Percentiles rank a stretch among this genome's conserved stretches.
Conservation (phyloP, 441 rosid genomes). For the Theobroma grandiflorum region DNA sequence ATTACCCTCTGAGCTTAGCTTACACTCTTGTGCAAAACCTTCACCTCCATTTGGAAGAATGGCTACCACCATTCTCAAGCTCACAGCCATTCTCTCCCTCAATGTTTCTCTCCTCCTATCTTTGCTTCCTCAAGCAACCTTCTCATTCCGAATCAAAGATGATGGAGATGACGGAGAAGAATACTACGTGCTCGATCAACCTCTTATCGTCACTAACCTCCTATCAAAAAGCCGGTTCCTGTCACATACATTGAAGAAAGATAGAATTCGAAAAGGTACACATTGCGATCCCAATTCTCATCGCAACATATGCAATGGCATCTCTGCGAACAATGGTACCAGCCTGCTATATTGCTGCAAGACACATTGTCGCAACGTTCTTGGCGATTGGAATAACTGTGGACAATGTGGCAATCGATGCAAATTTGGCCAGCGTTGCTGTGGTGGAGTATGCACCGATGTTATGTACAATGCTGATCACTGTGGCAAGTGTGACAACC, state of each 20-base stretch:
- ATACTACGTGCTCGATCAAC: constrained; percentile 60
- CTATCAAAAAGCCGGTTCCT: constrained; percentile 58
- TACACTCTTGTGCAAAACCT: constrained; percentile 28
- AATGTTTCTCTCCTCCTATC: constrained; percentile 37
- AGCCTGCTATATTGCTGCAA: constrained; percentile 72
- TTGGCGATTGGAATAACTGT: constrained; percentile 71
- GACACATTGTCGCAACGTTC: constrained; percentile 71
- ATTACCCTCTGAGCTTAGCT: constrained; percentile 26
- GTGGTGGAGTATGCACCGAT: constrained; percentile 56
- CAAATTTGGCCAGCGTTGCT: constrained; percentile 62
- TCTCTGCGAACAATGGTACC: constrained; percentile 68
- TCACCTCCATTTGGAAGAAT: constrained; percentile 25
- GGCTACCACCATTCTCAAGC: constrained; percentile 29
- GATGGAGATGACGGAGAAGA: constrained; percentile 43
- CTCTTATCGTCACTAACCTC: constrained; percentile 21
- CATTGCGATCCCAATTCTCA: constrained; percentile 38
- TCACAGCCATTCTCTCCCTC: constrained; percentile 34
- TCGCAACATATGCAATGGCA: constrained; percentile 65
- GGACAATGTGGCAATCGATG: constrained; percentile 66
- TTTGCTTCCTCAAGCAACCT: constrained; percentile 36
- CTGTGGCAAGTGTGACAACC: constrained; percentile 70
- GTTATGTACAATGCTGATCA: constrained; percentile 42
- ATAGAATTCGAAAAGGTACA: constrained; percentile 49
- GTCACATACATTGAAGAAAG: constrained; percentile 35
- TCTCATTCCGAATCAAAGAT: constrained; percentile 38